Evolutionary conservation across 768 basidiomycete species (phyloP), one percentile per base, ranked within the genome.

Genomic region (Suillus subluteus): DNA sequence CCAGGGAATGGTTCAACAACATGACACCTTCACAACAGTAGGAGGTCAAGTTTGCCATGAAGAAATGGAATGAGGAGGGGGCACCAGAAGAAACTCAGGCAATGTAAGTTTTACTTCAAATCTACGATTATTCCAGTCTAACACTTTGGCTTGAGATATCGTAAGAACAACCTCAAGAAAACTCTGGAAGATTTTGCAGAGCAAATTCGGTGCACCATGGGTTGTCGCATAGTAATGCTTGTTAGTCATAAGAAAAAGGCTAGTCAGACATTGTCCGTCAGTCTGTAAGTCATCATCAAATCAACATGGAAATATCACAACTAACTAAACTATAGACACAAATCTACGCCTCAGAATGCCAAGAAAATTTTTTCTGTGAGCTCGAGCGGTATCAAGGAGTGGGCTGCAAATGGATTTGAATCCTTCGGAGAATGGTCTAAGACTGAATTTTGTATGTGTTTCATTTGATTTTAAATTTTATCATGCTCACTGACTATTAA

Each of bases 81-180:
- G n/a, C n/a, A n/a, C n/a, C n/a, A n/a, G n/a, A n/a, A n/a, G n/a
- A n/a, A n/a, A n/a, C n/a, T n/a, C n/a, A n/a, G n/a, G n/a, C n/a
- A n/a, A n/a, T n/a, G n/a, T n/a, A n/a, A n/a, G n/a, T n/a, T n/a
- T n/a, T n/a, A n/a, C n/a, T n/a, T n/a, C n/a, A n/a, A n/a, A n/a
- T n/a, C n/a, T n/a, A n/a, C n/a, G n/a, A n/a, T n/a, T n/a, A n/a
- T n/a, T n/a, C n/a, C n/a, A n/a, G n/a, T n/a, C n/a, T n/a, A n/a
- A n/a, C n/a, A n/a, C n/a, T n/a, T n/a, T n/a, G n/a, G n/a, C n/a
- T n/a, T n/a, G n/a, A 38, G 38, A 4, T 38, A 38, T 2, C 9
- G 2, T 11, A 35, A n/a, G 37, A 63, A 63, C 18, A 48, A 62
- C 41, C 62, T 62, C 11, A 62, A 46, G 43, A 54, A 54, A 18